These are phyloP conservation scores for Orbilia brochopaga DNA, from an alignment of 2,329 filamentous ascomycete genomes.

Conservation along the genomic window DNA sequence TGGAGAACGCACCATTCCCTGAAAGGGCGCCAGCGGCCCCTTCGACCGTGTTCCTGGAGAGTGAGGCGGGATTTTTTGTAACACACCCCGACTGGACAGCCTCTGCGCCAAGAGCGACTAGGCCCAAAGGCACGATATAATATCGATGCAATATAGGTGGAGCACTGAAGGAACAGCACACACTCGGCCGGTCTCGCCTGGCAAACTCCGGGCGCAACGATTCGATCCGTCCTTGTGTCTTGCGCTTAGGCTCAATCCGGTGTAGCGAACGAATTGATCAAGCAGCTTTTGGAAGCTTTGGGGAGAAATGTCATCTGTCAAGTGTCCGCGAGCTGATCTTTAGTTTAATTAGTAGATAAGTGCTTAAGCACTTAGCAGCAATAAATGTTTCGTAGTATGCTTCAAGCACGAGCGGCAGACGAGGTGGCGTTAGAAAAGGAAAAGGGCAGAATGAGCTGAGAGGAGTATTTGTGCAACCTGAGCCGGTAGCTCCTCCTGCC, in stretches of 20 bases:
- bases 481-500: background rate
- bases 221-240: constrained; percentile 32
- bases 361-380: background rate
- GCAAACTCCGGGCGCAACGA: constrained; percentile 26
- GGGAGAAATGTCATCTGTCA: too few relatives aligned
- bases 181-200: constrained; percentile 28
- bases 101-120: constrained; percentile 21
- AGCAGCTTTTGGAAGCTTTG: too few relatives aligned
- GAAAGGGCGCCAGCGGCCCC: background rate
- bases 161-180: constrained; percentile 24
- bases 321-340: too few relatives aligned
- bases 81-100: constrained; percentile 44
- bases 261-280: constrained; percentile 20
- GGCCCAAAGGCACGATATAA: constrained; percentile 43
- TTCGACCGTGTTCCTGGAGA: constrained; percentile 44
- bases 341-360: too few relatives aligned
- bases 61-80: constrained; percentile 49
- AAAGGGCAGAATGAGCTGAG: background rate
- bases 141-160: constrained; percentile 24
- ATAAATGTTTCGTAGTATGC: background rate
- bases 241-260: constrained; percentile 39
- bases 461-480: background rate
- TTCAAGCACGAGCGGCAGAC: background rate
- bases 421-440: background rate
- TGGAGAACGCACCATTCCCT: constrained; percentile 6